Conservation (phyloP, 805 yeast species). For the Yarrowia sp. region DNA sequence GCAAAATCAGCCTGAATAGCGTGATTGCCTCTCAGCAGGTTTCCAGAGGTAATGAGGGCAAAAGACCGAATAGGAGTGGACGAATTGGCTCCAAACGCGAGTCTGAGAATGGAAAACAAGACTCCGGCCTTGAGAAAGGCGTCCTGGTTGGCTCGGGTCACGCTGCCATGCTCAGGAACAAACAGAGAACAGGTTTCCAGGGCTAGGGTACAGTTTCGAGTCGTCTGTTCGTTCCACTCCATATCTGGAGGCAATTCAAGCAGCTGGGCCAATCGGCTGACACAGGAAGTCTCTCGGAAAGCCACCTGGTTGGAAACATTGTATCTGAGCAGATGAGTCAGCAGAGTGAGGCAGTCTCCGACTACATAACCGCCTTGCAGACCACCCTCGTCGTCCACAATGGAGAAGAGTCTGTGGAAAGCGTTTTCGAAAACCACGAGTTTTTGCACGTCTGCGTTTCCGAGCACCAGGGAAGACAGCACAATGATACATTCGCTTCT, state of each 20-base stretch:
- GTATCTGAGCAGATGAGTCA: slow-evolving; percentile 74
- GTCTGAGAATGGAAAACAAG: slow-evolving; percentile 66
- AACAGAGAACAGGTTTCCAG: slow-evolving; percentile 77
- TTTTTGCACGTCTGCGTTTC: slow-evolving; percentile 86
- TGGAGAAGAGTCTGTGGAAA: slow-evolving; percentile 79
- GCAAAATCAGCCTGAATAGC: slow-evolving; percentile 74
- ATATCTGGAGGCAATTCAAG: slow-evolving; percentile 67
- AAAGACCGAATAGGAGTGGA: slow-evolving; percentile 70
- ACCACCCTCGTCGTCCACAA: slow-evolving; percentile 87
- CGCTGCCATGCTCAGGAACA: slow-evolving; percentile 74
- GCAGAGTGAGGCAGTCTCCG: slow-evolving; percentile 82
- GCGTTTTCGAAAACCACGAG: slow-evolving; percentile 94
- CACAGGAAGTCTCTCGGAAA: slow-evolving; percentile 84
- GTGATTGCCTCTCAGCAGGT: slow-evolving; percentile 70
- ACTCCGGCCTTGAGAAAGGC: slow-evolving; percentile 67
- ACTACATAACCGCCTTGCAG: slow-evolving; percentile 87
- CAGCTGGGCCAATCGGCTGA: slow-evolving; percentile 67
- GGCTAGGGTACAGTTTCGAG: slow-evolving; percentile 68
- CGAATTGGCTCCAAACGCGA: slow-evolving; percentile 69
- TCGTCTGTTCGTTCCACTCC: slow-evolving; percentile 79
- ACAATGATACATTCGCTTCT: slow-evolving; percentile 83
- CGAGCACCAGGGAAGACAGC: slow-evolving; percentile 81
- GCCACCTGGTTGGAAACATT: slow-evolving; percentile 89
- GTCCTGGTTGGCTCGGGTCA: slow-evolving; percentile 65
- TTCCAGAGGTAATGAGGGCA: slow-evolving; percentile 79